These are phyloP conservation scores for Trametes maxima DNA, from an alignment of 768 basidiomycete species.

Conservation along the genomic window DNA sequence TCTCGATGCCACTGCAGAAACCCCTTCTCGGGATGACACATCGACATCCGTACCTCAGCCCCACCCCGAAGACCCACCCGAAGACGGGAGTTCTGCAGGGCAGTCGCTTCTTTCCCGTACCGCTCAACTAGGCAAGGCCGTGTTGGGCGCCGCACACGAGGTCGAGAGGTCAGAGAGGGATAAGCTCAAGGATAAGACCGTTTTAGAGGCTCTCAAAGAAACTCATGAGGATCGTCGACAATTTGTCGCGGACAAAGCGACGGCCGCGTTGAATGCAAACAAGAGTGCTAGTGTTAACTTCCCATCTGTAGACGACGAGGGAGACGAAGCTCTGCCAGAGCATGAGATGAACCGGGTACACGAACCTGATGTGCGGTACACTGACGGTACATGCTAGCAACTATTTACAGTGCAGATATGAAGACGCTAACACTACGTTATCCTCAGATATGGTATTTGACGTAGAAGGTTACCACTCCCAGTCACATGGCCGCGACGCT, in stretches of 20 bases:
- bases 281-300: slow-evolving; percentile 30
- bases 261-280: slow-evolving; percentile 26
- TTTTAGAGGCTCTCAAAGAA: slow-evolving; percentile 26
- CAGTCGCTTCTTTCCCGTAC: slow-evolving; percentile 28
- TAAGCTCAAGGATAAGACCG: slow-evolving; percentile 30
- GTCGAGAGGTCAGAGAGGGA: slow-evolving; percentile 29
- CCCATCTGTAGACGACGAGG: slow-evolving; percentile 15
- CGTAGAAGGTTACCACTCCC: slow-evolving; percentile 76
- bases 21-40: not conserved
- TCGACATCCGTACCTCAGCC: slow-evolving; percentile 4
- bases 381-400: slow-evolving; percentile 43
- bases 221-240: slow-evolving; percentile 18
- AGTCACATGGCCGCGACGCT: slow-evolving; percentile 26
- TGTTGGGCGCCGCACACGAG: slow-evolving; percentile 30
- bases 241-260: slow-evolving; percentile 21
- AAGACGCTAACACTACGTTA: not conserved
- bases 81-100: slow-evolving; percentile 1
- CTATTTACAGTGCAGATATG: not conserved
- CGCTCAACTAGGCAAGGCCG: slow-evolving; percentile 33
- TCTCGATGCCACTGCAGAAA: slow-evolving; percentile 54
- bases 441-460: slow-evolving; percentile 75
- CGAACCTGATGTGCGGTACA: slow-evolving; percentile 48
- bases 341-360: slow-evolving; percentile 41
- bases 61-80: slow-evolving; percentile 1
- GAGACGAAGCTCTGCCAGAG: slow-evolving; percentile 53